Percentiles rank a stretch among this genome's conserved stretches.
Evolutionary conservation across 148 eudicot species (phyloP).

Genomic region (Spergularia bocconei): DNA sequence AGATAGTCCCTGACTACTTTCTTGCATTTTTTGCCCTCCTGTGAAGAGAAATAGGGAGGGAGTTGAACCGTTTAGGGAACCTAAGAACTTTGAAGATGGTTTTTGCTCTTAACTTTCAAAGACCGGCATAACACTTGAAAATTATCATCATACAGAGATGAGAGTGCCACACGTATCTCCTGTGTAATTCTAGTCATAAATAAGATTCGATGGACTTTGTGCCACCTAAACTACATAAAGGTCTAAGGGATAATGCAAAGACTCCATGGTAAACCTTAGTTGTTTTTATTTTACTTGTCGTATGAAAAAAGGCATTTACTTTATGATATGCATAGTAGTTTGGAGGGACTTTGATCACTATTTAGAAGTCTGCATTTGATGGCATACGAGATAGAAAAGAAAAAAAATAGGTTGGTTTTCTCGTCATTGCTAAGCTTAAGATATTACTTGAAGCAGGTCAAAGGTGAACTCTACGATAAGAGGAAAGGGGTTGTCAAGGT

Average conservation of each 20-base stretch:
- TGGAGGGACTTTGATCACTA: too few relatives aligned
- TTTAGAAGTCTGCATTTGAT: too few relatives aligned
- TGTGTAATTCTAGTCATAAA: background rate
- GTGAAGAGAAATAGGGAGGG: background rate
- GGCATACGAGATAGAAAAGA: too few relatives aligned
- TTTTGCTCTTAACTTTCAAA: background rate
- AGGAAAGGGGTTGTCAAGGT: constrained; percentile 85
- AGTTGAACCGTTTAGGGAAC: background rate
- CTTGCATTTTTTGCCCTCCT: background rate
- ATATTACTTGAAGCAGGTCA: constrained; percentile 49
- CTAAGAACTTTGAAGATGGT: background rate
- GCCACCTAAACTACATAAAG: background rate
- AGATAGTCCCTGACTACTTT: background rate
- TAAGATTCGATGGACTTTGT: background rate
- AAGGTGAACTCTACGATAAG: constrained; percentile 79
- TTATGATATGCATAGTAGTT: too few relatives aligned
- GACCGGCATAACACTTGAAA: background rate
- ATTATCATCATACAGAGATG: too few relatives aligned
- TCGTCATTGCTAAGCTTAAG: background rate
- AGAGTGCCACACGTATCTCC: background rate
- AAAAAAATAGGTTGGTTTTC: background rate
- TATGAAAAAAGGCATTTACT: too few relatives aligned
- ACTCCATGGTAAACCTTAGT: background rate
- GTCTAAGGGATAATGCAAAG: background rate
- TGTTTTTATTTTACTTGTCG: too few relatives aligned